Percentiles rank a stretch among this genome's conserved stretches.
These are phyloP conservation scores for Penicillium ochrochloron DNA, from an alignment of 495 filamentous ascomycete genomes.

Conservation along the genomic window DNA sequence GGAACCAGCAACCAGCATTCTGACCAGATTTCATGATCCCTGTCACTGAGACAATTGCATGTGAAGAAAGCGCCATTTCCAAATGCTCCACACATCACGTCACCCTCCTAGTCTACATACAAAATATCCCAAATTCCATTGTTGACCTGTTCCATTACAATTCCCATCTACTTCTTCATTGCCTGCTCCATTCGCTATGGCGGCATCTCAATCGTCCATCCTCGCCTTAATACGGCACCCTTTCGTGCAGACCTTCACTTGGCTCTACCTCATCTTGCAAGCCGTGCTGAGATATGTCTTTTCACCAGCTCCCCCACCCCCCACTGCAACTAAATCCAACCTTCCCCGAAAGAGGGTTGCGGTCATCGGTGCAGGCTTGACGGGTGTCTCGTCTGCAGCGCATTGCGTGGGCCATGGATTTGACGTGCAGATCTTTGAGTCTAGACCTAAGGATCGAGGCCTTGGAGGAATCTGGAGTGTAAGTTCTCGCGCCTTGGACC, in stretches of 20 bases:
- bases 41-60: conserved; percentile 8
- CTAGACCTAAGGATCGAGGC: conserved; percentile 59
- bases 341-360: conserved; percentile 65
- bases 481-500: conserved; percentile 32
- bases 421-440: conserved; percentile 79
- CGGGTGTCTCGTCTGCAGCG: conserved; percentile 78
- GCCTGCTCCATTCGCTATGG: conserved; percentile 13
- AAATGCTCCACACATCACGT: conserved; percentile 22
- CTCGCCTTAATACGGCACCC: conserved; percentile 36
- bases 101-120: conserved; percentile 9
- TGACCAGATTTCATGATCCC: background rate
- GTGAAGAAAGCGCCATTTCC: conserved; percentile 5
- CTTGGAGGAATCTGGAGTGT: conserved; percentile 88
- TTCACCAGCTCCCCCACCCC: conserved; percentile 69
- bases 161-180: background rate
- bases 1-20: background rate
- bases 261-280: conserved; percentile 71
- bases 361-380: conserved; percentile 83
- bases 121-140: conserved; percentile 10
- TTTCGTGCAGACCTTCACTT: conserved; percentile 51
- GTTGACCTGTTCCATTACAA: background rate
- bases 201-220: conserved; percentile 22
- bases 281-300: conserved; percentile 67
- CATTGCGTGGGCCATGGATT: conserved; percentile 90
- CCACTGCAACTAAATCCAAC: conserved; percentile 47